Evolutionary conservation across 2,329 filamentous ascomycete genomes (phyloP), one percentile per base, ranked within the genome.

Genomic region (Meredithiella fracta): DNA sequence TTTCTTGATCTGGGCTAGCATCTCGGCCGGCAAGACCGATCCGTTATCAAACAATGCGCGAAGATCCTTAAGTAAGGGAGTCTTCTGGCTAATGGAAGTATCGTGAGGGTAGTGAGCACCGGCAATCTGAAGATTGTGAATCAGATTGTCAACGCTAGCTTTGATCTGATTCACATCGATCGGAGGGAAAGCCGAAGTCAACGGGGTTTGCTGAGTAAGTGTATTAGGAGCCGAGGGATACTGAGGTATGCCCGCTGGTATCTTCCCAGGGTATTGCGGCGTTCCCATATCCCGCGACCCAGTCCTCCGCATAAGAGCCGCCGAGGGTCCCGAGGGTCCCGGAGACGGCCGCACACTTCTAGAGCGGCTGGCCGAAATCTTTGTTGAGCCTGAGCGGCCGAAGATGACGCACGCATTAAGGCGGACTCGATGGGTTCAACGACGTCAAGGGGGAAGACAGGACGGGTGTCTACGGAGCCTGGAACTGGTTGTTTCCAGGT

Each of bases 401-500:
- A 78, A 3, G 76, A 78, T 60, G 75, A 71, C 14, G 86, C 88
- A 68, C 92, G 95, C 67, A 92, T 87, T 59, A 98, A 74, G 53
- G 91, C 90, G 68, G 88, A 94, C 68, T 98, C 92, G 62, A 98
- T 97, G 47, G 87, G 86, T 54, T 85, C 80, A 47, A 91, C 94
- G 58, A 90, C 80, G 57, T 97, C 89, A 40, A 81, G 77, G 26
- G 88, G 80, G 65, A 98, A 98, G 53, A 98, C 91, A 6, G 92
- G 90, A 60, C 87, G 80, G n/a, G 83, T 83, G 64, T 95, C 91
- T 66, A 94, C 80, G 14, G 92, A 95, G 51, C 91, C 92, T 1
- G 91, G 89, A 14, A 97, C 89, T 1, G 92, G 87, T 64, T 95
- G 87, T 69, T 96, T 97, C 92, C 92, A 98, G 0, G 92, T 98